Conservation (phyloP, 208 protist species). For the Trypanosoma brucei region DNA sequence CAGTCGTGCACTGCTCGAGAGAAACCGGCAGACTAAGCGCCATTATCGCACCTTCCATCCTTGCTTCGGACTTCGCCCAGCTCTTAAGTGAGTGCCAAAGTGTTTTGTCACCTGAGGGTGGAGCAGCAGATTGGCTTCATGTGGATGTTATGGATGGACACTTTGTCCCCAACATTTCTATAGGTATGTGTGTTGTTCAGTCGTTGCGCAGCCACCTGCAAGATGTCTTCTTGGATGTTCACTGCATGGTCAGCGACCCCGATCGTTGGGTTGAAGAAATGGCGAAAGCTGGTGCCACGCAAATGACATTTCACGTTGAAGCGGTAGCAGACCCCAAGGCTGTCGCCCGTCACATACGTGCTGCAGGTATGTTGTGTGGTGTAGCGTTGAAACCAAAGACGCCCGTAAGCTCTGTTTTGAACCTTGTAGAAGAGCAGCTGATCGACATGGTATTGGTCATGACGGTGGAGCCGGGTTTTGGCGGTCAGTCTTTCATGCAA, state of each 20-base stretch:
- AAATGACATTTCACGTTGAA: constrained; percentile 96
- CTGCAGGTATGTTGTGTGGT: constrained; percentile 87
- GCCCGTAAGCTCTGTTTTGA: constrained; percentile 42
- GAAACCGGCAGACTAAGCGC: constrained; percentile 35
- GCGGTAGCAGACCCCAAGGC: constrained; percentile 53
- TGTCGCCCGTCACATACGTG: constrained; percentile 65
- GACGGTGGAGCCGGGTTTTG: constrained; percentile 99
- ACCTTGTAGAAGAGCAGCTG: constrained; percentile 73
- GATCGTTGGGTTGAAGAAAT: constrained; percentile 85
- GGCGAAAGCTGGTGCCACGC: constrained; percentile 83
- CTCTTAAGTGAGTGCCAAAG: constrained; percentile 76
- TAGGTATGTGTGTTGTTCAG: constrained; percentile 93
- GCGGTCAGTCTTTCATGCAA: constrained; percentile 98
- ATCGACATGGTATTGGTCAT: constrained; percentile 98
- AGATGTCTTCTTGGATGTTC: constrained; percentile 92
- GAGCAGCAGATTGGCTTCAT: constrained; percentile 94
- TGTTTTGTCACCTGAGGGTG: constrained; percentile 63
- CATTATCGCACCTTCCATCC: constrained; percentile 89
- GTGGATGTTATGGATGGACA: constrained; percentile 98
- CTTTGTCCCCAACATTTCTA: constrained; percentile 97
- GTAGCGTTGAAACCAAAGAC: constrained; percentile 97
- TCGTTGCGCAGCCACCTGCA: constrained; percentile 79
- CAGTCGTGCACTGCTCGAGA: constrained; percentile 54
- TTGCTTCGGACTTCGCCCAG: constrained; percentile 84
- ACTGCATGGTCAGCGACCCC: constrained; percentile 95